Percentiles rank a stretch among this genome's conserved stretches.
Conservation (phyloP, 306 rosid genomes). For the Vigna hirtella region DNA sequence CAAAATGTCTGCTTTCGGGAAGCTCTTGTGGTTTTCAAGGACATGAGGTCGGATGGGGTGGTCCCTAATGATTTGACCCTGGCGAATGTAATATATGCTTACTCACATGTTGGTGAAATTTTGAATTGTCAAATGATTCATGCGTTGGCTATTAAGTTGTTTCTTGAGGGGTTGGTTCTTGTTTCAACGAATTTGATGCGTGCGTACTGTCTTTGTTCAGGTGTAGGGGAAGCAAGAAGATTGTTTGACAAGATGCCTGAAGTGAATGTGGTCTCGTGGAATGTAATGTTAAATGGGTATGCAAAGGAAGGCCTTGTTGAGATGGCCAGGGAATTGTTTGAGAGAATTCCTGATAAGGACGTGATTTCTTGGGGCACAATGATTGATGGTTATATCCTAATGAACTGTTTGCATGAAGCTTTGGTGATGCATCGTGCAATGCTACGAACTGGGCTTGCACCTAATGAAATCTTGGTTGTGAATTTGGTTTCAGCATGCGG, state of each 20-base stretch:
- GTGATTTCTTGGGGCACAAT: constrained; percentile 91
- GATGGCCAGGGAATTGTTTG: constrained; percentile 72
- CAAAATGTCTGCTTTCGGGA: constrained; percentile 64
- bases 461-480: constrained; percentile 80
- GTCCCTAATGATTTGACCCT: constrained; percentile 73
- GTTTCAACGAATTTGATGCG: constrained; percentile 81
- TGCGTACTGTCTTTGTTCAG: constrained; percentile 70
- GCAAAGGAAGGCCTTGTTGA: constrained; percentile 70
- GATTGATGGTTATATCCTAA: constrained; percentile 76
- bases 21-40: constrained; percentile 74
- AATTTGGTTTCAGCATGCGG: constrained; percentile 85
- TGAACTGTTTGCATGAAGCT: constrained; percentile 69
- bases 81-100: constrained; percentile 71
- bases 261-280: constrained; percentile 79
- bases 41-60: constrained; percentile 67
- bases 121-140: constrained; percentile 75
- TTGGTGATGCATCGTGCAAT: constrained; percentile 59
- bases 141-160: constrained; percentile 61
- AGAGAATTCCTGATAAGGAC: constrained; percentile 66
- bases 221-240: constrained; percentile 64
- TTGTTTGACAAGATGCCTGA: constrained; percentile 74
- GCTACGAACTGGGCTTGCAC: constrained; percentile 59
- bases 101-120: constrained; percentile 63
- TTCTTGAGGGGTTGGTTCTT: constrained; percentile 58
- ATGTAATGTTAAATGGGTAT: constrained; percentile 87